Evolutionary conservation across 2,329 filamentous ascomycete species (phyloP).

Genomic region (Tolypocladium cylindrosporum): DNA sequence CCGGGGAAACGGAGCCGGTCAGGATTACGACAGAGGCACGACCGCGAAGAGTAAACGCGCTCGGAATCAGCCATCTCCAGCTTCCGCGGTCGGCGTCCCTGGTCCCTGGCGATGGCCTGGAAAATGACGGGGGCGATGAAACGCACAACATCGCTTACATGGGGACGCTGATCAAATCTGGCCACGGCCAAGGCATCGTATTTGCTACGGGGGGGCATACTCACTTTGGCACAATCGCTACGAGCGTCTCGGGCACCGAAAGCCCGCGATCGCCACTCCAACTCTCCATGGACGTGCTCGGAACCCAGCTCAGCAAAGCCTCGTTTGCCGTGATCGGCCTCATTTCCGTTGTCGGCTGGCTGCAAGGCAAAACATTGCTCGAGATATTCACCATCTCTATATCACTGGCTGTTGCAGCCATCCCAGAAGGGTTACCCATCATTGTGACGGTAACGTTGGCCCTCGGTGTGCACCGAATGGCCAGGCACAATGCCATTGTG

Average conservation of each 20-base stretch:
- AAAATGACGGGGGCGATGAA: slow-evolving; percentile 50
- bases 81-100: slow-evolving; percentile 30
- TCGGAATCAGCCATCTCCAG: slow-evolving; percentile 18
- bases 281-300: slow-evolving; percentile 93
- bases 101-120: slow-evolving; percentile 41
- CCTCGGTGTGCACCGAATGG: slow-evolving; percentile 92
- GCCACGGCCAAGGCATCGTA: slow-evolving; percentile 92
- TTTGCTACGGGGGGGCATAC: slow-evolving; percentile 90
- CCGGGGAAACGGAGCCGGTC: slow-evolving; percentile 92
- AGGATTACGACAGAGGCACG: slow-evolving; percentile 59
- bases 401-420: slow-evolving; percentile 89
- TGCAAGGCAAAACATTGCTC: slow-evolving; percentile 79
- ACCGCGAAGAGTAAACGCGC: slow-evolving; percentile 15
- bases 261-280: slow-evolving; percentile 90
- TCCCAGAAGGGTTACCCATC: slow-evolving; percentile 91
- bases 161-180: slow-evolving; percentile 91
- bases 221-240: slow-evolving; percentile 92
- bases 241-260: slow-evolving; percentile 88
- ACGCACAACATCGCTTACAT: slow-evolving; percentile 94
- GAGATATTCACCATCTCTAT: slow-evolving; percentile 98
- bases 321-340: slow-evolving; percentile 91
- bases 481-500: slow-evolving; percentile 88
- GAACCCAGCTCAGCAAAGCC: slow-evolving; percentile 91
- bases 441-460: slow-evolving; percentile 97
- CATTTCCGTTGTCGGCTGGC: slow-evolving; percentile 82